These are phyloP conservation scores for Leptographium lundbergii DNA, from an alignment of 2,329 filamentous ascomycete species.

Conservation along the genomic window DNA sequence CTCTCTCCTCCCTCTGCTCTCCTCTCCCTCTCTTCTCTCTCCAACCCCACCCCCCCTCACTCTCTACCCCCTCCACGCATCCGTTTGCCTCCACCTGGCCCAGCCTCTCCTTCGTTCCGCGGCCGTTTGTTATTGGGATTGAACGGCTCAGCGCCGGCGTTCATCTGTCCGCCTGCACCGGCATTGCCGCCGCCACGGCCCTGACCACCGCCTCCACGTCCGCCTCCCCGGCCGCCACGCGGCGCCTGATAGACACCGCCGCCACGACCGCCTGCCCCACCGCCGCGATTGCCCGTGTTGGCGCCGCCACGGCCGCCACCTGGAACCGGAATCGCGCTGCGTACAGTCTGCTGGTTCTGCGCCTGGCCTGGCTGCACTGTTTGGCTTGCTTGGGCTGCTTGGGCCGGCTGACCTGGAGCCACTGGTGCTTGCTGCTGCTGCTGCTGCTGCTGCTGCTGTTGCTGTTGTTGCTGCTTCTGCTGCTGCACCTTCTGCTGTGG, in stretches of 20 bases:
- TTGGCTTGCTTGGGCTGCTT: too few relatives aligned
- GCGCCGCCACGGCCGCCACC: slow-evolving; percentile 12
- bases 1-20: neutral
- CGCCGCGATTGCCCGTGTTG: slow-evolving; percentile 7
- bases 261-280: slow-evolving; percentile 9
- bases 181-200: slow-evolving; percentile 15
- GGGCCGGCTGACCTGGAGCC: too few relatives aligned
- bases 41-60: too few relatives aligned
- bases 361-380: neutral
- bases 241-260: slow-evolving; percentile 17
- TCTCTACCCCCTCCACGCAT: slow-evolving; percentile 21
- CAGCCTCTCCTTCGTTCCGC: slow-evolving; percentile 32
- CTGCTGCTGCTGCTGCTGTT: too few relatives aligned
- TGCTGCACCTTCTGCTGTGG: neutral
- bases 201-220: slow-evolving; percentile 11
- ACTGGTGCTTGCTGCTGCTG: too few relatives aligned
- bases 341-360: slow-evolving; percentile 3
- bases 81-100: slow-evolving; percentile 18
- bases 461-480: too few relatives aligned
- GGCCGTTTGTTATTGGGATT: slow-evolving; percentile 35
- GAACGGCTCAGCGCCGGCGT: slow-evolving; percentile 29
- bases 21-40: neutral
- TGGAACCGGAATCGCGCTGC: slow-evolving; percentile 13
- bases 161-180: slow-evolving; percentile 27
- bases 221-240: slow-evolving; percentile 15